Conservation (phyloP, 371 early-diverging fungal species). For the Ordospora pajunii region DNA sequence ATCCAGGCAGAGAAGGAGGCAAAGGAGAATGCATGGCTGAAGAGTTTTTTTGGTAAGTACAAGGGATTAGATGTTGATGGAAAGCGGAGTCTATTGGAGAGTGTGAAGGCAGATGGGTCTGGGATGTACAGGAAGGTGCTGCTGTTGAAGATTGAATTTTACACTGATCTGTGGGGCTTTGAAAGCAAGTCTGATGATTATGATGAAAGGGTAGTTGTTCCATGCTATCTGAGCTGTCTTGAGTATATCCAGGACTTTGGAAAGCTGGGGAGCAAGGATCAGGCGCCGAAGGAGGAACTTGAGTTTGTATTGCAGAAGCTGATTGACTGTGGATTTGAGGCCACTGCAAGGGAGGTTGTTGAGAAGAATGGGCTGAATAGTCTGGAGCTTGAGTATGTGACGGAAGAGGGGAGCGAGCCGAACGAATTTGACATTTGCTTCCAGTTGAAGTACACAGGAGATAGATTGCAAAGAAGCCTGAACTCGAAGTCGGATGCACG, state of each 20-base stretch:
- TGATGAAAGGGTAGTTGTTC: conserved; percentile 55
- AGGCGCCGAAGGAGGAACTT: conserved; percentile 24
- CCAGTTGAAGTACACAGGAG: conserved; percentile 59
- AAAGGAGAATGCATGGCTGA: conserved; percentile 53
- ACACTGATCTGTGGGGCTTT: conserved; percentile 56
- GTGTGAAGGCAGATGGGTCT: conserved; percentile 38
- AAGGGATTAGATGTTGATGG: conserved; percentile 20
- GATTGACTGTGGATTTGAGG: conserved; percentile 55
- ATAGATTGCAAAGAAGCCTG: conserved; percentile 57
- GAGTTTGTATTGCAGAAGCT: conserved; percentile 56
- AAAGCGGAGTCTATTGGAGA: conserved; percentile 53
- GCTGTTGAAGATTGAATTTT: conserved; percentile 60
- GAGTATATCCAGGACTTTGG: conserved; percentile 45
- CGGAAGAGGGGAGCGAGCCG: conserved; percentile 30
- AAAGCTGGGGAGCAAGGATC: not conserved
- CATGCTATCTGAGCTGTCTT: conserved; percentile 54
- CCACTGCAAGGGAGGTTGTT: conserved; percentile 55
- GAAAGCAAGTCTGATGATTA: conserved; percentile 51
- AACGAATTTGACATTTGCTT: conserved; percentile 61
- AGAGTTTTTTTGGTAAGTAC: conserved; percentile 55
- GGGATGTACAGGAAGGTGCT: conserved; percentile 47
- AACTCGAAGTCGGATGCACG: conserved; percentile 60
- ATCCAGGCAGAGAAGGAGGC: conserved; percentile 48
- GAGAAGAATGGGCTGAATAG: conserved; percentile 39
- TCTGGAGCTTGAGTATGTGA: conserved; percentile 10